Conservation (phyloP, 768 basidiomycete genomes). For the Lyophyllum semitale region DNA sequence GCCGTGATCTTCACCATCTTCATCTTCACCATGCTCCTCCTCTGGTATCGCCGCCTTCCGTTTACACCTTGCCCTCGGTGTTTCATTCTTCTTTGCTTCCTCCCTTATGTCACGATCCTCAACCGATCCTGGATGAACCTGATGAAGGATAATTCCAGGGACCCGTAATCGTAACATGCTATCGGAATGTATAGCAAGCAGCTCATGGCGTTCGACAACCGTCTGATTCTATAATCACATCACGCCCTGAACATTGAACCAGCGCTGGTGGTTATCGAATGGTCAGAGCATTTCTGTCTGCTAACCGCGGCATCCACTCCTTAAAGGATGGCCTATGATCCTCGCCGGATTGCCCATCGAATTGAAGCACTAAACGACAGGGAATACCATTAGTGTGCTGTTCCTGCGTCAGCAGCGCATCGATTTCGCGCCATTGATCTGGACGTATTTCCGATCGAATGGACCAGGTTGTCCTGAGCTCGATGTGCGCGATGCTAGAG, state of each 20-base stretch:
- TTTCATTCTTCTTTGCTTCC: constrained; percentile 33
- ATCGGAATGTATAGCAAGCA: no score
- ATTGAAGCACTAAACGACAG: background rate
- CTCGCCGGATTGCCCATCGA: no score
- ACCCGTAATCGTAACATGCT: constrained; percentile 60
- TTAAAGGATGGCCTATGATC: no score
- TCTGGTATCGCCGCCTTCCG: constrained; percentile 1
- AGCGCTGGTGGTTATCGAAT: no score
- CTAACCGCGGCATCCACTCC: no score
- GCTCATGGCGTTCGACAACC: no score
- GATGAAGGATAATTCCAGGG: constrained; percentile 57
- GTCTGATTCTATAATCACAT: no score
- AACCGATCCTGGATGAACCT: constrained; percentile 53
- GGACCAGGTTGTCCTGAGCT: background rate
- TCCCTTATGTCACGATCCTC: constrained; percentile 41
- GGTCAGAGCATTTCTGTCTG: no score
- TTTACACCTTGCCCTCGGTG: constrained; percentile 9
- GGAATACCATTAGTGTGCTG: background rate
- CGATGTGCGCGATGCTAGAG: background rate
- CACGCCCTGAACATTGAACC: no score
- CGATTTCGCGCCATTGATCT: background rate
- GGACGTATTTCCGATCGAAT: background rate
- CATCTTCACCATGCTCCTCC: constrained; percentile 1
- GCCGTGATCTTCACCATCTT: background rate
- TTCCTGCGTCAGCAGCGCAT: background rate